Evolutionary conservation across 2,329 filamentous ascomycete species (phyloP), one percentile per base, ranked within the genome.

Genomic region (Aspergillus novoparasiticus): DNA sequence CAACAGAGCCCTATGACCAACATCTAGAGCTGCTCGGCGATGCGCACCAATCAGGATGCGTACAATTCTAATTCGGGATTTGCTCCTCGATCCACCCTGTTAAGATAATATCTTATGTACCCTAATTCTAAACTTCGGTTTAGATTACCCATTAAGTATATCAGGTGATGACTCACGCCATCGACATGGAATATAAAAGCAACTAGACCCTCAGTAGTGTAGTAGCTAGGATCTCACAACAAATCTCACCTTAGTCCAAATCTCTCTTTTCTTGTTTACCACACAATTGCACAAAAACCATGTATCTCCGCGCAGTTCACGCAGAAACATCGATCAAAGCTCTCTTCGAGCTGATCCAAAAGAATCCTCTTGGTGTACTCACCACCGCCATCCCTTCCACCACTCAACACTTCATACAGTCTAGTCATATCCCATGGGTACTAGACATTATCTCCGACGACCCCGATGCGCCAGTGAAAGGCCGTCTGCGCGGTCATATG

Each of bases 361-460:
- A 85, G 16, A 85, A 89, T 68, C 86, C 88, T 0, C 79, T 90
- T 0, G 88, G 88, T 1, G 79, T 90, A 16, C 70, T 90, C 9
- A 90, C 86, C 10, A 90, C 88, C 0, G 86, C 85, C 6, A 85
- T 90, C 50, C 70, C 76, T 0, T 88, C 85, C 0, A 50, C 76
- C 11, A 73, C 70, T 0, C 77, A 82, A 66, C 82, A 84, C 0
- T 77, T 84, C 16, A 81, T 90, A 5, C 87, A 88, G 67, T 82
- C 81, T 58, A 87, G 80, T 58, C 87, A 90, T 68, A 84, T 90
- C 21, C 87, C 87, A 0, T 89, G 82, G 68, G 70, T 89, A 0
- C 75, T 90, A 1, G 86, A 89, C 63, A 71, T 83, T 10, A 64
- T 66, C 11, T 63, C 72, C 19, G 78, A 83, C 63, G 77, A 80